Conservation (phyloP, 495 filamentous ascomycete species). For the Xylaria telfairii region DNA sequence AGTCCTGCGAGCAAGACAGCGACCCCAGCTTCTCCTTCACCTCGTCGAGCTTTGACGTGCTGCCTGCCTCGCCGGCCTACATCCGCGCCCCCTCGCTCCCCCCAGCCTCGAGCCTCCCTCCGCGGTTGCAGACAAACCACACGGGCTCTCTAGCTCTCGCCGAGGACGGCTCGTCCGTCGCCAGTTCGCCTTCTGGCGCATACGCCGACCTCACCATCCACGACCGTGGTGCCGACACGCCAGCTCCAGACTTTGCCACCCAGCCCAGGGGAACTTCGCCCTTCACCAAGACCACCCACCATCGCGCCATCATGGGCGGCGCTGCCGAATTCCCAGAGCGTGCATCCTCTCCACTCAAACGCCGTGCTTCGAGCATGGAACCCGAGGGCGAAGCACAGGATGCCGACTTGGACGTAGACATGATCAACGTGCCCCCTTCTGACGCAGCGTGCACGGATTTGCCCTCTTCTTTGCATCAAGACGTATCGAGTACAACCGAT, state of each 20-base stretch:
- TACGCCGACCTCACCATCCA: slow-evolving; percentile 75
- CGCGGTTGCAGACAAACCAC: slow-evolving; percentile 54
- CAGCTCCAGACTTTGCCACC: slow-evolving; percentile 31
- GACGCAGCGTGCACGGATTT: slow-evolving; percentile 22
- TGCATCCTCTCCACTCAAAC: slow-evolving; percentile 61
- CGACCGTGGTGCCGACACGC: slow-evolving; percentile 61
- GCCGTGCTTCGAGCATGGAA: slow-evolving; percentile 61
- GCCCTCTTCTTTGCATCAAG: slow-evolving; percentile 6
- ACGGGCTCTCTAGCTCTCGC: slow-evolving; percentile 48
- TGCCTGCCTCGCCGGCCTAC: slow-evolving; percentile 58
- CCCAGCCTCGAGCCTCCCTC: slow-evolving; percentile 53
- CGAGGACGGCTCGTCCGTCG: slow-evolving; percentile 60
- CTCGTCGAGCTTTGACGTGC: slow-evolving; percentile 43
- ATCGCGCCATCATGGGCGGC: slow-evolving; percentile 59
- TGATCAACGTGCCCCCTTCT: slow-evolving; percentile 44
- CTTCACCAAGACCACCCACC: slow-evolving; percentile 46
- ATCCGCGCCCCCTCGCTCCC: slow-evolving; percentile 65
- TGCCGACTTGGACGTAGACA: slow-evolving; percentile 56
- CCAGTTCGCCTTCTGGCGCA: slow-evolving; percentile 73
- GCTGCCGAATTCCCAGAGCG: slow-evolving; percentile 56
- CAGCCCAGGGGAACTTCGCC: slow-evolving; percentile 48
- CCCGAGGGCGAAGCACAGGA: slow-evolving; percentile 40
- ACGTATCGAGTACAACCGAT: slow-evolving; percentile 1
- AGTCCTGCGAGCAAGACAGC: slow-evolving; percentile 55
- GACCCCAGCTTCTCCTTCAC: slow-evolving; percentile 48